Base-by-base conservation (phyloP, 805 yeast genomes). In the Metahyphopichia silvanorum region DNA sequence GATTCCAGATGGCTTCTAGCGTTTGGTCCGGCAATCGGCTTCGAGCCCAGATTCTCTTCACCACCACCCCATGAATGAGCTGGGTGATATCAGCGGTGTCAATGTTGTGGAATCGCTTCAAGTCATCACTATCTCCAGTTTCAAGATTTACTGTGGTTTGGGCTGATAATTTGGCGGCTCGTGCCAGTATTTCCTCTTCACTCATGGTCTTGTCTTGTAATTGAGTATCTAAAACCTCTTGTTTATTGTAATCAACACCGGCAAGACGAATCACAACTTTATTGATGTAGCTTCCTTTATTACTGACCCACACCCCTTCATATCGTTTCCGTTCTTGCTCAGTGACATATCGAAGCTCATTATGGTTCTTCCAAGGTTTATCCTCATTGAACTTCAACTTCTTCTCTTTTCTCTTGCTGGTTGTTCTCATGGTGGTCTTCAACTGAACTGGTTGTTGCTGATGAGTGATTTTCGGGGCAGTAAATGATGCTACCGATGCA, bases 221-320 rank as follows among this genome's bases (percentile, higher is more conserved):
- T 14, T 31, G 38, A 1, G 25, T 38, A 16, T 20, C 33, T 9
- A 22, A 34, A 8, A 28, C 33, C 4, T 18, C 19, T 16, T 27
- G 30, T 18, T 37, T 25, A 4, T 43, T 43, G 27, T 55, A 53
- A 33, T 61, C 56, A 8, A 65, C 49, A 13, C 63, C 68, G 15
- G 28, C 40, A 33, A 55, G 47, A 37, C 48, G 46, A 15, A 55
- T 60, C 9, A 57, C 61, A 6, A 61, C 58, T 2, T 34, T 38
- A 22, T 66, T 66, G 43, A 81, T 54, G 46, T 82, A 81, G 3
- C 63, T 49, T 2, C 93, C 95, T 41, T 76, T 77, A 52, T 93
- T 93, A 21, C 95, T 79, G 0, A 83, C 95, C 96, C 96, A 93
- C 11, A 93, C 74, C 16, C 95, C 94, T 56, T 89, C 97, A 56